A percentile compares a stretch with the other conserved stretches of the same genome.
Evolutionary conservation across 306 rosid species (phyloP).

Genomic region (Dalbergia oliveri): DNA sequence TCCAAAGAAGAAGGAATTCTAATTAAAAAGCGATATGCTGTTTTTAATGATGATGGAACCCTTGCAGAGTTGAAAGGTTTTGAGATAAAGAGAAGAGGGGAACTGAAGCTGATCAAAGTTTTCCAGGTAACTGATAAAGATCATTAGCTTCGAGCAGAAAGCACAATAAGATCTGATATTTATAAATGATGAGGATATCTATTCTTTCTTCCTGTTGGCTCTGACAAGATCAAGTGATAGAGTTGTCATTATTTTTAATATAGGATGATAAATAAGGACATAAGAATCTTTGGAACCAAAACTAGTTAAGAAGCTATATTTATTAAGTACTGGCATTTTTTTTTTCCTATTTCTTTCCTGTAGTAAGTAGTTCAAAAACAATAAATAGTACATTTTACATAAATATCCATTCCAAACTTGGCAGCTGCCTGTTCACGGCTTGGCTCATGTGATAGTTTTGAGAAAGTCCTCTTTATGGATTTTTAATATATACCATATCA

Average conservation of each 20-base stretch:
- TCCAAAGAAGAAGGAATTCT: constrained; percentile 98
- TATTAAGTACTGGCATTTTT: background rate
- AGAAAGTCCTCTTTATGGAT: constrained; percentile 2
- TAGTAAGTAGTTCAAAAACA: background rate
- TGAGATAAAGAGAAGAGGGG: constrained; percentile 99
- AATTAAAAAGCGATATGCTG: constrained; percentile 98
- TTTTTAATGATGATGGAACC: constrained; percentile 96
- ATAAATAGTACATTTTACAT: background rate
- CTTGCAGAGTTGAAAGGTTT: constrained; percentile 99
- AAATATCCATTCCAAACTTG: constrained; percentile 10
- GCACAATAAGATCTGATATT: constrained; percentile 17
- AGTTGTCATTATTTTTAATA: constrained; percentile 4
- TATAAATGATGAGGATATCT: constrained; percentile 34
- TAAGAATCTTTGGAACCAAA: constrained; percentile 22
- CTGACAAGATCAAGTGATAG: constrained; percentile 1
- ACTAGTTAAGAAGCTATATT: constrained; percentile 21
- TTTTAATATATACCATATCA: constrained; percentile 8
- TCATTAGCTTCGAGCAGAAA: constrained; percentile 25
- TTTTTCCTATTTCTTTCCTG: constrained; percentile 6
- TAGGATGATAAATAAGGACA: constrained; percentile 24
- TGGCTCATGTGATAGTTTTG: constrained; percentile 26
- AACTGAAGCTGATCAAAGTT: constrained; percentile 97
- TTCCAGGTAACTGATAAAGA: constrained; percentile 79
- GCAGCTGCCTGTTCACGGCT: constrained; percentile 8
- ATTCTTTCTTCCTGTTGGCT: constrained; percentile 18